Conservation (phyloP, 2,329 filamentous ascomycete species). For the Fusarium keratoplasticum region DNA sequence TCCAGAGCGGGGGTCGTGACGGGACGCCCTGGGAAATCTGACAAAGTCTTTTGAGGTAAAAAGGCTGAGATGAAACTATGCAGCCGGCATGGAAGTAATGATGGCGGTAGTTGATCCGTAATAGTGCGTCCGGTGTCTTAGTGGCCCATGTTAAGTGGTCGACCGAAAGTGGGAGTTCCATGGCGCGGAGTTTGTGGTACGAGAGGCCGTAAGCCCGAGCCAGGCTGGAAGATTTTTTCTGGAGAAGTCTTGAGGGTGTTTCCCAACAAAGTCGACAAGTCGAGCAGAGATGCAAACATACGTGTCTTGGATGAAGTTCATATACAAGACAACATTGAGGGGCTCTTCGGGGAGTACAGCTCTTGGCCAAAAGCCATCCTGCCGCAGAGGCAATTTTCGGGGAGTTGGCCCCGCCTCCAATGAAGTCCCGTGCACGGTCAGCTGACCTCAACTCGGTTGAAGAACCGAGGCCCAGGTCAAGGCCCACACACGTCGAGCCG, state of each 20-base stretch:
- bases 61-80: slow-evolving; percentile 18
- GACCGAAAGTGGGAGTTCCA: slow-evolving; percentile 2
- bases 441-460: slow-evolving; percentile 7
- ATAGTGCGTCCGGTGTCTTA: slow-evolving; percentile 7
- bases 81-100: slow-evolving; percentile 4
- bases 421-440: slow-evolving; percentile 12
- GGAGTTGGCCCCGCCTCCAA: slow-evolving; percentile 9
- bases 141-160: neutral
- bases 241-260: neutral
- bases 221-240: neutral
- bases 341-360: slow-evolving; percentile 17
- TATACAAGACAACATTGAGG: neutral
- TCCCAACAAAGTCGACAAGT: neutral
- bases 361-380: neutral
- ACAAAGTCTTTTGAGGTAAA: neutral
- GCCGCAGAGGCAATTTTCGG: neutral
- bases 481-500: neutral
- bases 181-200: slow-evolving; percentile 32
- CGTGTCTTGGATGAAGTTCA: slow-evolving; percentile 2
- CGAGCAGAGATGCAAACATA: neutral
- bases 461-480: neutral
- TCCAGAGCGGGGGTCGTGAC: slow-evolving; percentile 5
- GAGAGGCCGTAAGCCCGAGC: slow-evolving; percentile 29
- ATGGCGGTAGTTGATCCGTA: slow-evolving; percentile 12
- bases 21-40: neutral